Percentiles rank a stretch among this genome's conserved stretches.
Evolutionary conservation across 306 rosid genomes (phyloP).

Genomic region (Cicer judaicum): DNA sequence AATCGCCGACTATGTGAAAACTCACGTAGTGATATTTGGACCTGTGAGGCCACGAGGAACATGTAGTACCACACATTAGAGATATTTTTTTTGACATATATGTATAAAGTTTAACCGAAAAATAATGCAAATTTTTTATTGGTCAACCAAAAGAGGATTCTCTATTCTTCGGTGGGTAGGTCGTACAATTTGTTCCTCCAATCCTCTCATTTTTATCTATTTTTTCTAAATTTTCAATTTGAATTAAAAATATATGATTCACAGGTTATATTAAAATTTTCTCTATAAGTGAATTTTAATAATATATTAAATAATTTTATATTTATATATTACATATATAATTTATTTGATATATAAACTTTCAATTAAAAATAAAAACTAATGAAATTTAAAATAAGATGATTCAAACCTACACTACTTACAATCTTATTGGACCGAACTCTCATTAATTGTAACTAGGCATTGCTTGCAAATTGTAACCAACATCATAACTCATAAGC

Average conservation of each 20-base stretch:
- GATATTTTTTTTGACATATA: not conserved
- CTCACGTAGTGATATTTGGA: constrained; percentile 30
- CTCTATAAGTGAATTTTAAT: too few relatives aligned
- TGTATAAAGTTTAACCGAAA: not conserved
- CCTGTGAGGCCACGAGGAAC: constrained; percentile 34
- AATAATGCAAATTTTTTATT: not conserved
- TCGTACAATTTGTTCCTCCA: not conserved
- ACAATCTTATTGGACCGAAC: not conserved
- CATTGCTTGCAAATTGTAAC: constrained; percentile 17
- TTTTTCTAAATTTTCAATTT: too few relatives aligned
- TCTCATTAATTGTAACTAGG: constrained; percentile 31
- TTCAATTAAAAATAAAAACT: too few relatives aligned
- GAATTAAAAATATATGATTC: too few relatives aligned
- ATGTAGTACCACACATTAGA: constrained; percentile 34
- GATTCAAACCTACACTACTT: too few relatives aligned
- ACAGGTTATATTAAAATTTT: too few relatives aligned
- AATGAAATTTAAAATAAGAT: too few relatives aligned
- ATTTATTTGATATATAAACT: too few relatives aligned
- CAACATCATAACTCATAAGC: not conserved
- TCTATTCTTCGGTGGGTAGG: not conserved
- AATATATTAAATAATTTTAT: too few relatives aligned
- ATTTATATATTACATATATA: too few relatives aligned
- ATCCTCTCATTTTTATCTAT: too few relatives aligned
- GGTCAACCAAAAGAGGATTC: constrained; percentile 23
- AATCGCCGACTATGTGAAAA: constrained; percentile 29